phyloP scores from a whole-genome alignment of 495 filamentous ascomycete genomes.

The Neurospora sp. region DNA sequence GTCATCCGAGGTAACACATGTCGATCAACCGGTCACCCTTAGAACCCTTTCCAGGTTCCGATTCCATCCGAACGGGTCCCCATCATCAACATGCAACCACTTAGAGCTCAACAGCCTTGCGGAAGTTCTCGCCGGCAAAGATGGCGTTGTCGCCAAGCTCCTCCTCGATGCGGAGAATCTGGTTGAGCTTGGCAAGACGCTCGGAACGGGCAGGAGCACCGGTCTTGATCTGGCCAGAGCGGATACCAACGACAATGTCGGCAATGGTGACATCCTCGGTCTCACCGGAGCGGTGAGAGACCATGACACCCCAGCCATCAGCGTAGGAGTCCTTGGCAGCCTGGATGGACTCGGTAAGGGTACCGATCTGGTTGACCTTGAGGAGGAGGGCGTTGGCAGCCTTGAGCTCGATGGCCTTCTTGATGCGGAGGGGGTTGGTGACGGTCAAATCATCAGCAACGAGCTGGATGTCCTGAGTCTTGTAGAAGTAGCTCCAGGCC shows the following conservation, averaged over 20 bases:
- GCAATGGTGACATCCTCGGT: conserved; percentile 99
- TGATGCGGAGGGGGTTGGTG: conserved; percentile 97
- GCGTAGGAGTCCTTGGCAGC: conserved; percentile 98
- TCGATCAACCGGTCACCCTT: conserved; percentile 6
- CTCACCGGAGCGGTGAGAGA: conserved; percentile 97
- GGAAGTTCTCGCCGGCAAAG: conserved; percentile 88
- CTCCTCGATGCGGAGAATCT: conserved; percentile 99
- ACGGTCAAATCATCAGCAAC: conserved; percentile 89
- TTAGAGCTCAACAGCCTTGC: conserved; percentile 77
- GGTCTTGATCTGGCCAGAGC: conserved; percentile 98
- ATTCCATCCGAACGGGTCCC: conserved; percentile 9
- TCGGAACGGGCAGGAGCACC: conserved; percentile 93
- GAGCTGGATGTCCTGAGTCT: conserved; percentile 96
- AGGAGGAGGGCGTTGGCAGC: conserved; percentile 94
- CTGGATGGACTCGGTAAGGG: conserved; percentile 97
- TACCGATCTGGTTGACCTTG: conserved; percentile 99
- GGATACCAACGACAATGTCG: conserved; percentile 92
- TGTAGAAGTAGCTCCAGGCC: conserved; percentile 99
- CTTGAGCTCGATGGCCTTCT: conserved; percentile 99
- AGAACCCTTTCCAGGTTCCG: conserved; percentile 2
- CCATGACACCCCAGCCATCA: conserved; percentile 98
- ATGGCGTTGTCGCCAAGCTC: conserved; percentile 87
- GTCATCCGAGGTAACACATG: conserved; percentile 14
- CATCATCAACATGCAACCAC: background rate
- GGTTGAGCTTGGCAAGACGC: conserved; percentile 99